Conservation (phyloP, 768 basidiomycete genomes). For the Pisolithus albus region DNA sequence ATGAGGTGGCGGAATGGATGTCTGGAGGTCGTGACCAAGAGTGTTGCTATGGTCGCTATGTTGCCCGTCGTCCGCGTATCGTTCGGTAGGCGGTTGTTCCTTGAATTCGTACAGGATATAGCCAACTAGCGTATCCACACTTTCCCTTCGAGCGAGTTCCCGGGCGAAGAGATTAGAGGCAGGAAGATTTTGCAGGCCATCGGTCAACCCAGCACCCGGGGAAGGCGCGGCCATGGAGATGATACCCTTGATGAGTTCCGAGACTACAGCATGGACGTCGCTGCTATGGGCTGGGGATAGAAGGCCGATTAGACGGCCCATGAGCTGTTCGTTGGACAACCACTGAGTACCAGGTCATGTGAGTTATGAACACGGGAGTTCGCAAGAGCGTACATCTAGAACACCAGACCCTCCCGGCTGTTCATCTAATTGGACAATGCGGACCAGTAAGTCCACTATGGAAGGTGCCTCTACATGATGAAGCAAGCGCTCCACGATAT, state of each 20-base stretch:
- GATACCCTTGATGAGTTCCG: constrained; percentile 90
- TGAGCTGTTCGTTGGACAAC: constrained; percentile 79
- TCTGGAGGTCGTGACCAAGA: constrained; percentile 21
- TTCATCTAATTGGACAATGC: constrained; percentile 87
- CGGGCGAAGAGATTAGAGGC: constrained; percentile 85
- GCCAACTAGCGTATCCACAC: constrained; percentile 60
- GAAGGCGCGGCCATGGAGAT: constrained; percentile 91
- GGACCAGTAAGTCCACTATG: constrained; percentile 84
- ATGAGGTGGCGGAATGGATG: constrained; percentile 59
- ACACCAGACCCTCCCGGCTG: constrained; percentile 74
- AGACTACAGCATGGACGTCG: constrained; percentile 77
- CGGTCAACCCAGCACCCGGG: constrained; percentile 65
- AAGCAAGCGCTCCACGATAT: constrained; percentile 75
- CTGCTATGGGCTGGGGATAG: constrained; percentile 71
- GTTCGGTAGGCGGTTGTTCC: constrained; percentile 15
- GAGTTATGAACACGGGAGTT: constrained; percentile 26
- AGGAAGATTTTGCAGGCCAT: constrained; percentile 60
- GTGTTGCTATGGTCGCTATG: constrained; percentile 8
- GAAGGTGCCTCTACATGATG: constrained; percentile 84
- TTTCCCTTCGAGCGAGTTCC: constrained; percentile 71
- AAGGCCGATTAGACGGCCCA: constrained; percentile 71
- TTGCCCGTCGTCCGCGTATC: constrained; percentile 8
- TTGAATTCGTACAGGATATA: constrained; percentile 71
- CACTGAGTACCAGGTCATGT: constrained; percentile 49
- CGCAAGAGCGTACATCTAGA: constrained; percentile 65